These are phyloP conservation scores for Suillus paluster DNA, from an alignment of 768 basidiomycete genomes.

Conservation along the genomic window DNA sequence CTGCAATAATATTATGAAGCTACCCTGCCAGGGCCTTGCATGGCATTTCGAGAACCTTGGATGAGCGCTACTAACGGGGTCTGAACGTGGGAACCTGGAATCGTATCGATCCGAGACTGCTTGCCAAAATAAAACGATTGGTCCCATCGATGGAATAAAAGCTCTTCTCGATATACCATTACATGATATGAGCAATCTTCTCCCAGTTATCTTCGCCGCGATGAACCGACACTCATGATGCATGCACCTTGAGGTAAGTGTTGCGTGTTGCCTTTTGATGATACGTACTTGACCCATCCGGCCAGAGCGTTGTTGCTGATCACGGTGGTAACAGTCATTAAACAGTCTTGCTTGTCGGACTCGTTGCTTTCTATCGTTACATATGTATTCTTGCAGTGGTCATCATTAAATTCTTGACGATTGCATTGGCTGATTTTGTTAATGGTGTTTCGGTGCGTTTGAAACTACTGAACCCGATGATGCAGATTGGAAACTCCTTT, in stretches of 20 bases:
- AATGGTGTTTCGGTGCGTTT: not conserved
- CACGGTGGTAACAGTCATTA: not conserved
- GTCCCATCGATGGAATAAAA: not conserved
- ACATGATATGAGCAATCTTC: constrained; percentile 6
- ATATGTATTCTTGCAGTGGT: constrained; percentile 8
- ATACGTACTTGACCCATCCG: constrained; percentile 7
- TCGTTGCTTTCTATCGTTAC: constrained; percentile 6
- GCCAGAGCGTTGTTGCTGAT: not conserved
- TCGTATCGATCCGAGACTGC: constrained; percentile 15
- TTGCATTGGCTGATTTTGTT: not conserved
- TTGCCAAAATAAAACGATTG: not conserved
- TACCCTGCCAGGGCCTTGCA: too few relatives aligned
- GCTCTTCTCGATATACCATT: not conserved
- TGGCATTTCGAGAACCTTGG: too few relatives aligned
- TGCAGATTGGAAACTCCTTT: not conserved
- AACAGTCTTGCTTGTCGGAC: constrained; percentile 4
- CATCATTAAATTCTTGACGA: constrained; percentile 1
- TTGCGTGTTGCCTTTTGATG: not conserved
- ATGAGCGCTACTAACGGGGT: too few relatives aligned
- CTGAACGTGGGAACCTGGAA: constrained; percentile 4
- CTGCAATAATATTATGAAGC: not conserved
- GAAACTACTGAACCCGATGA: not conserved
- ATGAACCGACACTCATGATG: not conserved
- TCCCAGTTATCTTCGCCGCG: not conserved
- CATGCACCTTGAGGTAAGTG: constrained; percentile 19